phyloP scores from a whole-genome alignment of 2,329 filamentous ascomycete species.

The Botrytis byssoidea region DNA sequence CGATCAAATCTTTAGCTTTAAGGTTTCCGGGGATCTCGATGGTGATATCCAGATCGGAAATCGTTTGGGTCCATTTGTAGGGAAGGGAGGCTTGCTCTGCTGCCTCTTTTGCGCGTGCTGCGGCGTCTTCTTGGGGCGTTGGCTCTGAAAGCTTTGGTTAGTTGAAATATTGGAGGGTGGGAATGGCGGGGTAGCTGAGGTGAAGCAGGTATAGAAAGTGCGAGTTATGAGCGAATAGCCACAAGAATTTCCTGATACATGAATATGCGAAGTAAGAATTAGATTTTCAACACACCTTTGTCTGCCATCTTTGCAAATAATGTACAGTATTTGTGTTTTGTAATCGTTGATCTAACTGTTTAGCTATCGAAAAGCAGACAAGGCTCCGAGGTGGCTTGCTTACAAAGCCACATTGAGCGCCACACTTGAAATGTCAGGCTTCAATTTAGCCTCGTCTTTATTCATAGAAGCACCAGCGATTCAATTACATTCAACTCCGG shows the following conservation, averaged over 20 bases:
- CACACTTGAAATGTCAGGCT: background rate
- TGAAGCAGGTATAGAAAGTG: background rate
- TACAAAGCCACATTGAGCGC: constrained; percentile 7
- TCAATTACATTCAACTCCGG: background rate
- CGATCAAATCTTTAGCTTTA: constrained; percentile 78
- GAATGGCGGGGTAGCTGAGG: constrained; percentile 17
- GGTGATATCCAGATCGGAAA: constrained; percentile 80
- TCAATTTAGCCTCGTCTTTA: background rate
- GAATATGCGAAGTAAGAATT: background rate
- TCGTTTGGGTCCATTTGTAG: constrained; percentile 97
- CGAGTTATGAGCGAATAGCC: background rate
- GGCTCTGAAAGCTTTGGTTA: constrained; percentile 30
- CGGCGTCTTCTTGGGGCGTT: constrained; percentile 54
- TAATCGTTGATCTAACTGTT: background rate
- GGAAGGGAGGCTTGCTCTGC: constrained; percentile 88
- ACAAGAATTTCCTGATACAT: too few species aligned
- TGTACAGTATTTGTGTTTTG: constrained; percentile 22
- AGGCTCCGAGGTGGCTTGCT: constrained; percentile 31
- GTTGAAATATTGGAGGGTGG: background rate
- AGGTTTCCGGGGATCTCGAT: constrained; percentile 77
- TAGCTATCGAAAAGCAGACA: constrained; percentile 22
- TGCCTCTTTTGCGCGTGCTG: constrained; percentile 67
- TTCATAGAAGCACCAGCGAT: background rate
- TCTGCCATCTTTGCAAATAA: constrained; percentile 29
- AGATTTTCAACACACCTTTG: constrained; percentile 25